Percentiles rank a stretch among this genome's conserved stretches.
Conservation (phyloP, 2,329 filamentous ascomycete species). For the Diplodia scrobiculata region DNA sequence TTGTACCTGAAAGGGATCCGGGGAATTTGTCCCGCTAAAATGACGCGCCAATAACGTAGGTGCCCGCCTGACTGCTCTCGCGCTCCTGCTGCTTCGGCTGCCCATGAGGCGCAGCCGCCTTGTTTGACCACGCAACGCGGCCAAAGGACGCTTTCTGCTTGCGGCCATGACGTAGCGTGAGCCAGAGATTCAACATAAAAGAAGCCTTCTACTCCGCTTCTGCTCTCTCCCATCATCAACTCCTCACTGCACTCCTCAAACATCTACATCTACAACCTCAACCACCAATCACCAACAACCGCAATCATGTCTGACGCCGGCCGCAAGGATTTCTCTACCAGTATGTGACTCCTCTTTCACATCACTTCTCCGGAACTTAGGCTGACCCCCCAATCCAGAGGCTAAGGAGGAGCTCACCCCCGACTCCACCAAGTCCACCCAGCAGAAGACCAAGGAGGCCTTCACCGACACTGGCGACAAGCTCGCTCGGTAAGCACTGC, state of each 20-base stretch:
- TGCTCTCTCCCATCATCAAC: slow-evolving; percentile 29
- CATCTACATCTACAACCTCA: slow-evolving; percentile 32
- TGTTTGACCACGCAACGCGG: slow-evolving; percentile 5
- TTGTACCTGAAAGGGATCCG: slow-evolving; percentile 19
- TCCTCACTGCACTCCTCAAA: slow-evolving; percentile 18
- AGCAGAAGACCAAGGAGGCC: slow-evolving; percentile 60
- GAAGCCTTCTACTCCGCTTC: not conserved
- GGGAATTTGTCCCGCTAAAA: slow-evolving; percentile 16
- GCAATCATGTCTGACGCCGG: slow-evolving; percentile 61
- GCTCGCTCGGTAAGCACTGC: slow-evolving; percentile 50
- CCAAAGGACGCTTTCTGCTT: slow-evolving; percentile 9
- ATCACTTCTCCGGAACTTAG: not conserved
- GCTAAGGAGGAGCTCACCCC: slow-evolving; percentile 60
- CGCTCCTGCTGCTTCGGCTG: not conserved
- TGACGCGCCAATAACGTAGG: slow-evolving; percentile 20
- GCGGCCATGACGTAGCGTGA: slow-evolving; percentile 24
- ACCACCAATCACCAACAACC: slow-evolving; percentile 44
- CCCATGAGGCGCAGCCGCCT: not conserved
- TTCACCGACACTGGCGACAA: slow-evolving; percentile 61
- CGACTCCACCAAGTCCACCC: slow-evolving; percentile 63
- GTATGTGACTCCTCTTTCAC: slow-evolving; percentile 34
- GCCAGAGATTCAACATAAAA: slow-evolving; percentile 10
- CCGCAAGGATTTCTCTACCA: slow-evolving; percentile 63
- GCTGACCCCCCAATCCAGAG: slow-evolving; percentile 47
- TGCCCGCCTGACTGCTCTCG: slow-evolving; percentile 12